Base-by-base conservation (phyloP, 768 basidiomycete genomes). In the Psilocybe cyanescens region DNA sequence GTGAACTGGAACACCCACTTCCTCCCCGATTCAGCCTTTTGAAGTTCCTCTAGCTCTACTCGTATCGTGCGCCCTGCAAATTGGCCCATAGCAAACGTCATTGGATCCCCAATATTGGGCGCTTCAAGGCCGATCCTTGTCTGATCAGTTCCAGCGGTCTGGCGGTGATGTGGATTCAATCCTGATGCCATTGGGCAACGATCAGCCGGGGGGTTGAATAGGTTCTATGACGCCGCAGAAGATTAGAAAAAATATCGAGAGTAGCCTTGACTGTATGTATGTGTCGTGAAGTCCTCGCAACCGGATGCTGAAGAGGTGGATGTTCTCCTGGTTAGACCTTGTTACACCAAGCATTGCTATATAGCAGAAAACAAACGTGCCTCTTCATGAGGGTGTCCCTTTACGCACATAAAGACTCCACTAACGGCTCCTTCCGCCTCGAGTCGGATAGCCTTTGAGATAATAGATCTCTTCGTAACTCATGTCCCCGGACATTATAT, bases 21-120 rank as follows among this genome's bases (percentile, higher is more conserved):
- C 71, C 89, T 77, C 19, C 88, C 89, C 47, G 86, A 70, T 70
- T 88, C 81, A 11, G 89, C 87, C 68, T 88, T 86, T 72, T 90
- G 89, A 33, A 87, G 71, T 71, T 89, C 89, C 50, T 77, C 65
- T 63, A 87, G 76, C 66, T 86, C 82, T 44, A 81, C 78, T 44
- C 83, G 85, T 37, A 89, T 74, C 29, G 73, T 75, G 53, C 76
- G 70, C 30, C 76, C 77, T n/a, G 72, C 70, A 66, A 90, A 87
- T 66, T 82, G 81, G 6, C 89, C 89, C 59, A 77, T 71, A 51
- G 70, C 67, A 71, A 84, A 87, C 49, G 71, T 74, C 51, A 83
- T 78, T 8, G 83, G 82, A 24, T 68, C 68, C 35, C 79, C 79
- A 58, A 75, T 68, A 59, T 60, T 65, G 46, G 66, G 68, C 60